Base-by-base conservation (phyloP, 2,329 filamentous ascomycete species). In the Monilinia laxa region DNA sequence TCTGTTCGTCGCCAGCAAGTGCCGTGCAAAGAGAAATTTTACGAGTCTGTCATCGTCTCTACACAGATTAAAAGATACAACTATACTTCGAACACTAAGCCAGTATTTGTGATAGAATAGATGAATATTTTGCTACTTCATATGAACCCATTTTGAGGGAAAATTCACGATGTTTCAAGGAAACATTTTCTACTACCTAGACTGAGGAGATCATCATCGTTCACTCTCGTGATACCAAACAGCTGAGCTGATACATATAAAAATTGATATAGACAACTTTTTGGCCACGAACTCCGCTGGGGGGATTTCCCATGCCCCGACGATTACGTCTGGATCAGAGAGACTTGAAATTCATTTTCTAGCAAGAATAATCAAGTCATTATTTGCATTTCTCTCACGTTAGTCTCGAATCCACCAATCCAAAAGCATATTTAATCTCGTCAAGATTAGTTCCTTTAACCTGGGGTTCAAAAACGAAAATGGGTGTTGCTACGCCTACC, bases 131-230 rank as follows among this genome's bases (percentile, higher is more conserved):
- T 45, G 9, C 20, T 14, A 23, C 31, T 31, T 14, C 16, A 1
- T 9, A 4, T 5, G 0, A 18, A 45, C 25, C 18, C 9, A 20
- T 45, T 3, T 45, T 2, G 3, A 6, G 4, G 10, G 23, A 1
- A 31, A 9, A n/a, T 1, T 20, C 20, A 16, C 14, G 10, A 49
- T 51, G 3, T 16, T 7, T 16, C 20, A 49, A 49, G 12, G 20
- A 3, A 35, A 35, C 10, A 6, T 3, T 20, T n/a, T 3, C n/a
- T 49, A n/a, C 12, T 25, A 35, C 35, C 25, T 47, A 59, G 4
- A 59, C 12, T 11, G 6, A n/a, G 16, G 42, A 35, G 42, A 31
- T 6, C 18, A 1, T 28, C 2, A 49, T n/a, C 18, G 4, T 35
- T 47, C 12, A n/a, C 20, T 45, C 9, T 4, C 11, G 12, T 51